Conservation (phyloP, 345 rosid species). For the Garcia nutans region DNA sequence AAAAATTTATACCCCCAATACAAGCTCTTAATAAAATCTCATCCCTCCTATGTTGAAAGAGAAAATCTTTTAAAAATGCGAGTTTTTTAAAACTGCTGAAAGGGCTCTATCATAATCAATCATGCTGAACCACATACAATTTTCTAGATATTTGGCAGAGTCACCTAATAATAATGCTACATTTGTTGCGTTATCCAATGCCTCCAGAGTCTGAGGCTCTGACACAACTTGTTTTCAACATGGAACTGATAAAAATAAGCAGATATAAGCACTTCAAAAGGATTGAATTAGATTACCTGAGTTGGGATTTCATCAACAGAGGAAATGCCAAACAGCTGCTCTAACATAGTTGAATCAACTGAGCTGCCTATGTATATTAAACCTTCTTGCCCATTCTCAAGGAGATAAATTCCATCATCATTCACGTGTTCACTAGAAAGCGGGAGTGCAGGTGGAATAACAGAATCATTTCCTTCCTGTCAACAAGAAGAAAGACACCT, state of each 20-base stretch:
- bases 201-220: background rate
- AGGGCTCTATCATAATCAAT: background rate
- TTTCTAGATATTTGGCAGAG: background rate
- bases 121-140: background rate
- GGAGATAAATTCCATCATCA: constrained; percentile 84
- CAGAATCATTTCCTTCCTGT: constrained; percentile 61
- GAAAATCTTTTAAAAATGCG: no score
- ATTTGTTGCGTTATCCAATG: background rate
- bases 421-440: constrained; percentile 81
- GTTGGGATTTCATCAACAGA: constrained; percentile 62
- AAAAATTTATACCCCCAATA: no score
- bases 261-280: background rate
- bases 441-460: constrained; percentile 65
- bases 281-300: constrained; percentile 51
- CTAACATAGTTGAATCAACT: constrained; percentile 59
- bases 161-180: background rate
- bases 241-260: background rate
- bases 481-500: constrained; percentile 17
- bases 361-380: constrained; percentile 75
- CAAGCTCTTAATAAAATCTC: no score
- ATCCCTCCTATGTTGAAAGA: no score
- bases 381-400: constrained; percentile 91
- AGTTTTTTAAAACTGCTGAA: background rate
- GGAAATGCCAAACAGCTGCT: constrained; percentile 58
- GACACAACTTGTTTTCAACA: background rate